phyloP scores from a whole-genome alignment of 2,329 filamentous ascomycete species.

The Orbilia blumenaviensis region DNA sequence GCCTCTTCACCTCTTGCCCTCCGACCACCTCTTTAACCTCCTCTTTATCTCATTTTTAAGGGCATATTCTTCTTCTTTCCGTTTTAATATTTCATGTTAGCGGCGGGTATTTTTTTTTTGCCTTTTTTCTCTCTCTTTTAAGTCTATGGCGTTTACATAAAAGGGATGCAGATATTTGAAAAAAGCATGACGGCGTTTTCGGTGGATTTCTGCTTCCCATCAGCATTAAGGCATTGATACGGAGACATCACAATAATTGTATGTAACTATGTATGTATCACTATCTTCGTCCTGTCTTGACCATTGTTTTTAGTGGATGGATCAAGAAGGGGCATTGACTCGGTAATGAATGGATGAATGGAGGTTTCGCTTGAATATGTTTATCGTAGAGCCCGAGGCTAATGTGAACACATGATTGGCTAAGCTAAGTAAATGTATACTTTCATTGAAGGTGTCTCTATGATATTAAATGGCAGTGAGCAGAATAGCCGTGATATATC shows the following conservation, averaged over 20 bases:
- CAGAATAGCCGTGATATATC: neutral
- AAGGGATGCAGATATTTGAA: neutral
- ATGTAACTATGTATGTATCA: neutral
- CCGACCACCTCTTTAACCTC: too few species aligned
- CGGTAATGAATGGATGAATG: neutral
- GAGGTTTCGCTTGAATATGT: too few species aligned
- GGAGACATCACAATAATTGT: too few species aligned
- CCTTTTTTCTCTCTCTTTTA: too few species aligned
- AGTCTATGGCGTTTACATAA: neutral
- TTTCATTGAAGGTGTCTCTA: too few species aligned
- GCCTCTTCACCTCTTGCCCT: too few species aligned
- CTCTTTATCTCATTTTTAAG: neutral
- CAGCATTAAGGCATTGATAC: neutral
- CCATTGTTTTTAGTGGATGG: neutral
- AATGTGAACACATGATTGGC: too few species aligned
- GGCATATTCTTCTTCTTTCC: neutral
- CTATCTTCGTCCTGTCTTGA: neutral
- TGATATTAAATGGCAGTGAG: neutral
- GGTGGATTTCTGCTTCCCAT: neutral
- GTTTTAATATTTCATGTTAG: neutral
- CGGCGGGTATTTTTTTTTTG: neutral
- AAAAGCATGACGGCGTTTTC: constrained; percentile 6
- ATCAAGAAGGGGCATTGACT: neutral
- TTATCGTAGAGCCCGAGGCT: too few species aligned
- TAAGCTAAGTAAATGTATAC: too few species aligned